These are phyloP conservation scores for Ceriops zippeliana DNA, from an alignment of 345 rosid species.

Conservation along the genomic window DNA sequence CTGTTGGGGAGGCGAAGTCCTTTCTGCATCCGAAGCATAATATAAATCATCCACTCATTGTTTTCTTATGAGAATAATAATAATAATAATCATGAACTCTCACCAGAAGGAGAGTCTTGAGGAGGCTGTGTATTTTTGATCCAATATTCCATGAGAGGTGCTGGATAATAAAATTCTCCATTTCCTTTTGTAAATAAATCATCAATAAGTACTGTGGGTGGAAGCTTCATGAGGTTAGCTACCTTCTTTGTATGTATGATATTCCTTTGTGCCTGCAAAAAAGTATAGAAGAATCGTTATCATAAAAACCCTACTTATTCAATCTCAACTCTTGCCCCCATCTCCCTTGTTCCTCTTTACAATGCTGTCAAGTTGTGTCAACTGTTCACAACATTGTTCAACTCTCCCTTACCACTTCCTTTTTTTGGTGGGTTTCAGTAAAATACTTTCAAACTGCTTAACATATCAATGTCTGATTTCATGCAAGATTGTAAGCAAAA, in stretches of 20 bases:
- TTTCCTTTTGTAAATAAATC: conserved; percentile 29
- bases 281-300: neutral
- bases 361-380: too few relatives aligned
- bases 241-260: conserved; percentile 40
- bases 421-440: too few relatives aligned
- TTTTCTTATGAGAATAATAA: conserved; percentile 13
- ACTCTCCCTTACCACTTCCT: too few relatives aligned
- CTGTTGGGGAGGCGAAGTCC: conserved; percentile 39
- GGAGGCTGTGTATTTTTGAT: conserved; percentile 46
- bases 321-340: neutral
- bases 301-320: too few relatives aligned
- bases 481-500: too few relatives aligned
- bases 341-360: neutral
- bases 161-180: conserved; percentile 52
- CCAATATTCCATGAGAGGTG: conserved; percentile 64
- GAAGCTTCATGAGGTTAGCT: conserved; percentile 59
- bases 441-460: too few relatives aligned
- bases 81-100: conserved; percentile 18
- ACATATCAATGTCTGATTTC: too few relatives aligned
- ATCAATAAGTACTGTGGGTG: conserved; percentile 53
- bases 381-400: too few relatives aligned
- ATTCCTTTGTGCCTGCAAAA: conserved; percentile 38
- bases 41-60: conserved; percentile 15
- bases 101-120: conserved; percentile 59
- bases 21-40: conserved; percentile 40